A percentile compares a stretch with the other conserved stretches of the same genome.
Conservation (phyloP, 2,329 filamentous ascomycete species). For the Thielaviopsis ethacetica region DNA sequence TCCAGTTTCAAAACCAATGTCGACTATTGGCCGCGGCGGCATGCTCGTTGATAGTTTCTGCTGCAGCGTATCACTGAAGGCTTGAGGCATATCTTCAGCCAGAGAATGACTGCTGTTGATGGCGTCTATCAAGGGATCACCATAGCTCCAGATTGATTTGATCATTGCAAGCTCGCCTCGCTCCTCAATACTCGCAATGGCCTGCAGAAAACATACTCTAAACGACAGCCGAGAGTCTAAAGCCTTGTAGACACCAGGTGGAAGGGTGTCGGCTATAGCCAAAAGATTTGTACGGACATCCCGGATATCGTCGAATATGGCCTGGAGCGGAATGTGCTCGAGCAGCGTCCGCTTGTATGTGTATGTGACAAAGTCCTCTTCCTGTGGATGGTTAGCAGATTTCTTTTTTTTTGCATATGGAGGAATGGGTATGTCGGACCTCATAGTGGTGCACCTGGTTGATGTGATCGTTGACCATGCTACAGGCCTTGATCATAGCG, state of each 20-base stretch:
- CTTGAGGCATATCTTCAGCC: conserved; percentile 50
- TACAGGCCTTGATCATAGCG: conserved; percentile 67
- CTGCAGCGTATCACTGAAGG: conserved; percentile 83
- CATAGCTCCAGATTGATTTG: conserved; percentile 30
- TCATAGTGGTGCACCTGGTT: conserved; percentile 82
- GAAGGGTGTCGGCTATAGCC: conserved; percentile 22
- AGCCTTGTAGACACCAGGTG: conserved; percentile 29
- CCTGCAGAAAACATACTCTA: conserved; percentile 44
- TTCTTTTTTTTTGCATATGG: neutral
- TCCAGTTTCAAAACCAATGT: conserved; percentile 56
- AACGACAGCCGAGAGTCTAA: conserved; percentile 50
- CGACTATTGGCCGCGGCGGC: conserved; percentile 77
- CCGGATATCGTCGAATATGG: conserved; percentile 38
- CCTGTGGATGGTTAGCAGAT: conserved; percentile 30
- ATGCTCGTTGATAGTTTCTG: conserved; percentile 85
- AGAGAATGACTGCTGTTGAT: conserved; percentile 20
- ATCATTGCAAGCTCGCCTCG: conserved; percentile 29
- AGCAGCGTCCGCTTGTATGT: conserved; percentile 71
- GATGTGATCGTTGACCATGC: conserved; percentile 60
- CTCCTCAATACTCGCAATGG: conserved; percentile 31
- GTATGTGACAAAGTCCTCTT: conserved; percentile 93
- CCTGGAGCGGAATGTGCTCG: conserved; percentile 38
- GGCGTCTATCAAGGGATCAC: neutral
- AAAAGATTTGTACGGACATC: conserved; percentile 37
- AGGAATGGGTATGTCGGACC: conserved; percentile 28